Percentiles rank a stretch among this genome's conserved stretches.
These are phyloP conservation scores for Lipomyces sp. DNA, from an alignment of 805 yeast genomes.

Conservation along the genomic window DNA sequence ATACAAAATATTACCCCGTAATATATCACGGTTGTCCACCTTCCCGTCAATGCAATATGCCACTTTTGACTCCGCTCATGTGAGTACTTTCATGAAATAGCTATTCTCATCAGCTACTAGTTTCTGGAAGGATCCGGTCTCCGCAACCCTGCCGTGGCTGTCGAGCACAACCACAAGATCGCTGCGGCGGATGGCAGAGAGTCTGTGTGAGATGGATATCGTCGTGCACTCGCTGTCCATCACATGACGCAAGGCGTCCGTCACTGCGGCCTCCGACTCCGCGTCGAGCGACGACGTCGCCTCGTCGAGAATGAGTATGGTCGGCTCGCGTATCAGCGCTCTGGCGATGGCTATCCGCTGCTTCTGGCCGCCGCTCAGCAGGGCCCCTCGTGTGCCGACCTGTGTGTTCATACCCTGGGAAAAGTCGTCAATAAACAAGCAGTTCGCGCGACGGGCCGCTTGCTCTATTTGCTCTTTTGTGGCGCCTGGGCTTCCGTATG, in stretches of 20 bases:
- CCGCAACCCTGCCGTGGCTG: slow-evolving; percentile 53
- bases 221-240: slow-evolving; percentile 56
- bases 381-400: slow-evolving; percentile 48
- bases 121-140: slow-evolving; percentile 47
- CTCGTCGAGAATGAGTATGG: slow-evolving; percentile 55
- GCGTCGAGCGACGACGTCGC: slow-evolving; percentile 53
- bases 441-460: slow-evolving; percentile 48
- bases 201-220: slow-evolving; percentile 70
- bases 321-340: slow-evolving; percentile 55
- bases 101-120: slow-evolving; percentile 39
- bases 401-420: slow-evolving; percentile 60
- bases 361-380: slow-evolving; percentile 61
- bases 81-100: slow-evolving; percentile 24
- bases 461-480: slow-evolving; percentile 54
- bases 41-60: background rate
- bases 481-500: slow-evolving; percentile 76
- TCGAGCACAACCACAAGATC: slow-evolving; percentile 51
- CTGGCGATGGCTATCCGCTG: slow-evolving; percentile 63
- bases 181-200: slow-evolving; percentile 56
- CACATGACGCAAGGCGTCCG: slow-evolving; percentile 55
- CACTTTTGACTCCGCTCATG: too few relatives aligned
- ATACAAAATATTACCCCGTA: too few relatives aligned
- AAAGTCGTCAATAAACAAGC: slow-evolving; percentile 60
- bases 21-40: too few relatives aligned
- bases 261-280: slow-evolving; percentile 65